phyloP scores from a whole-genome alignment of 768 basidiomycete species.

The Mycena chlorophos region DNA sequence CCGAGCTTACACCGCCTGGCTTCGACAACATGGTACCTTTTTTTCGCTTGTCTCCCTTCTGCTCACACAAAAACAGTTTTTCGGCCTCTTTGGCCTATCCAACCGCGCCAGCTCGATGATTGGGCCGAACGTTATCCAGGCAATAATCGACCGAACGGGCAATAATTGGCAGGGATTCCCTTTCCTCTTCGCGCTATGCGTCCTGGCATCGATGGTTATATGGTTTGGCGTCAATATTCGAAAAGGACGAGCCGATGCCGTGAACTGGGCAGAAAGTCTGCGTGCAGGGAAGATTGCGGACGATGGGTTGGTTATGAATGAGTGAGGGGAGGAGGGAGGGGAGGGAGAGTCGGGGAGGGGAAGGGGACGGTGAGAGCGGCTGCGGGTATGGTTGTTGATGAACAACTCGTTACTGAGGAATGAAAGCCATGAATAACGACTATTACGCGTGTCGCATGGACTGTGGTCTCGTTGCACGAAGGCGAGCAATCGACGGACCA shows the following conservation, averaged over 20 bases:
- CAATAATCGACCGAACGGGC: conserved; percentile 70
- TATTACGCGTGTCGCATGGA: no score
- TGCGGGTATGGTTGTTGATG: no score
- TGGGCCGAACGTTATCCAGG: conserved; percentile 83
- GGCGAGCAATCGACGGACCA: no score
- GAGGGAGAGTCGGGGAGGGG: no score
- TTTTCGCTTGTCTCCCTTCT: neutral
- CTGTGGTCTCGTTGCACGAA: no score
- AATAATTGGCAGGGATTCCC: conserved; percentile 85
- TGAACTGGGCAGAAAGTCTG: conserved; percentile 50
- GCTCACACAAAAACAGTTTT: conserved; percentile 53
- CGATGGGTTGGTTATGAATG: conserved; percentile 18
- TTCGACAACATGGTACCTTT: conserved; percentile 1
- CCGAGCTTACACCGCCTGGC: conserved; percentile 54
- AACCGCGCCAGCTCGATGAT: conserved; percentile 87
- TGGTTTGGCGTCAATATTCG: conserved; percentile 72
- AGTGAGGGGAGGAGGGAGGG: conserved; percentile 6
- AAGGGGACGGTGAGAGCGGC: no score
- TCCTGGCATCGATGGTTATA: conserved; percentile 65
- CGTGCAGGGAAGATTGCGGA: conserved; percentile 22
- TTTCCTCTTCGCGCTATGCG: conserved; percentile 75
- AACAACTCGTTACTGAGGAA: no score
- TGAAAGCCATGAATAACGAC: no score
- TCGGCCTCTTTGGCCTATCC: conserved; percentile 82
- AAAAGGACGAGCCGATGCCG: conserved; percentile 64